phyloP scores from a whole-genome alignment of 192 early-diverging fungal species.

The Kappamyces sp. region DNA sequence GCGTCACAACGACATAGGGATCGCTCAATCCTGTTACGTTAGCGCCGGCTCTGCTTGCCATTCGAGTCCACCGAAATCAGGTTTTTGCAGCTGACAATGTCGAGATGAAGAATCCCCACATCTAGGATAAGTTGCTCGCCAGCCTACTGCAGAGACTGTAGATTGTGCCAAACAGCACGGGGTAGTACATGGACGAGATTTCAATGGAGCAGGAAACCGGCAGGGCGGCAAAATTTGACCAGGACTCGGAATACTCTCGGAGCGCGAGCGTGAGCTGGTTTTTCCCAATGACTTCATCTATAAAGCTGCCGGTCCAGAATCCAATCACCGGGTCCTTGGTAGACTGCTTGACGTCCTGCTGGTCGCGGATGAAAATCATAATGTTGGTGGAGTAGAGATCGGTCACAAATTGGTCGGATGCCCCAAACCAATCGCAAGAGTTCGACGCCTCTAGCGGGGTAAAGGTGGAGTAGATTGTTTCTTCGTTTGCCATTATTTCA shows the following conservation, averaged over 20 bases:
- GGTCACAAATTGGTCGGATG: constrained; percentile 27
- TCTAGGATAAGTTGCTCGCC: constrained; percentile 15
- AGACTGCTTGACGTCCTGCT: constrained; percentile 12
- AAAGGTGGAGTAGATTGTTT: not conserved
- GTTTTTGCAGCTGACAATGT: constrained; percentile 46
- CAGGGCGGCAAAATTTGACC: not conserved
- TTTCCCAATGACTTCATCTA: constrained; percentile 26
- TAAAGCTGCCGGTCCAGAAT: constrained; percentile 31
- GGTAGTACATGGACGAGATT: constrained; percentile 2
- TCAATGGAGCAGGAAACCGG: constrained; percentile 1
- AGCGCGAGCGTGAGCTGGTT: constrained; percentile 12
- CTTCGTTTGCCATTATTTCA: constrained; percentile 2
- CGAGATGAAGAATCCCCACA: constrained; percentile 35
- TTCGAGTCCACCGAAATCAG: constrained; percentile 50
- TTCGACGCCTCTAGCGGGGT: not conserved
- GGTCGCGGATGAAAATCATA: constrained; percentile 17
- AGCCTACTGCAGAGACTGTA: no score
- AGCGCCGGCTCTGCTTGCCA: constrained; percentile 12
- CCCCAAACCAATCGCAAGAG: not conserved
- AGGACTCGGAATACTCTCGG: constrained; percentile 4
- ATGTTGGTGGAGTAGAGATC: constrained; percentile 9
- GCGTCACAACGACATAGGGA: constrained; percentile 35
- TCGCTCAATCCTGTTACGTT: constrained; percentile 32
- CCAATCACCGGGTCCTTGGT: constrained; percentile 28
- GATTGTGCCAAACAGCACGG: constrained; percentile 2